These are phyloP conservation scores for Sungouiozyma ichnusensis DNA, from an alignment of 805 yeast genomes.

Conservation along the genomic window DNA sequence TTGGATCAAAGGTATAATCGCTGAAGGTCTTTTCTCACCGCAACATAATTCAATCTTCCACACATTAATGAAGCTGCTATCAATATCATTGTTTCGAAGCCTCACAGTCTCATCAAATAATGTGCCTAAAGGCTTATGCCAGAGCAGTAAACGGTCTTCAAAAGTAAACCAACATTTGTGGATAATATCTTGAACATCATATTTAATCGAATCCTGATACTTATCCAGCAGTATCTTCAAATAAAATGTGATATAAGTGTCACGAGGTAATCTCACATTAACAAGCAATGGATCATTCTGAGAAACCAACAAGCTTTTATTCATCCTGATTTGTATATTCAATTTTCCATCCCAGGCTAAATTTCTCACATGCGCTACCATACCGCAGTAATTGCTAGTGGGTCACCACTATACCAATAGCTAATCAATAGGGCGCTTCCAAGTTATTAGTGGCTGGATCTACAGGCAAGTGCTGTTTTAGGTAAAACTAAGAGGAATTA, in stretches of 20 bases:
- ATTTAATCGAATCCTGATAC: conserved; percentile 29
- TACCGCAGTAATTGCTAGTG: too few species aligned
- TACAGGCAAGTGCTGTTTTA: too few species aligned
- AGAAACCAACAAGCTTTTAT: conserved; percentile 10
- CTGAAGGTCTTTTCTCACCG: conserved; percentile 11
- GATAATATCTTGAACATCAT: conserved; percentile 16
- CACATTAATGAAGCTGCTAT: conserved; percentile 17
- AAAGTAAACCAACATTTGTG: conserved; percentile 55
- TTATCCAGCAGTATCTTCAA: conserved; percentile 30
- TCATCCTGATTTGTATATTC: conserved; percentile 32
- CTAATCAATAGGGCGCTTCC: too few species aligned
- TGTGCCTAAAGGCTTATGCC: conserved; percentile 73
- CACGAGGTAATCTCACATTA: conserved; percentile 31
- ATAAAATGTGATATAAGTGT: conserved; percentile 42
- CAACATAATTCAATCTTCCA: conserved; percentile 41
- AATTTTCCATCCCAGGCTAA: conserved; percentile 47
- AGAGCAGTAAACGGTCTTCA: conserved; percentile 52
- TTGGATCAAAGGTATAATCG: conserved; percentile 31
- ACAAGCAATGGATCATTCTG: conserved; percentile 10
- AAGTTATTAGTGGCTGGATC: too few species aligned
- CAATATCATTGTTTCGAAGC: not conserved
- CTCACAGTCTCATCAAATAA: conserved; percentile 36
- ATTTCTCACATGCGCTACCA: too few species aligned
- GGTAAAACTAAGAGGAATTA: too few species aligned
- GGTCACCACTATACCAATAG: too few species aligned